Percentiles rank a stretch among this genome's conserved stretches.
phyloP scores from a whole-genome alignment of 257 asterid species.

The Nicotiana tabacum region DNA sequence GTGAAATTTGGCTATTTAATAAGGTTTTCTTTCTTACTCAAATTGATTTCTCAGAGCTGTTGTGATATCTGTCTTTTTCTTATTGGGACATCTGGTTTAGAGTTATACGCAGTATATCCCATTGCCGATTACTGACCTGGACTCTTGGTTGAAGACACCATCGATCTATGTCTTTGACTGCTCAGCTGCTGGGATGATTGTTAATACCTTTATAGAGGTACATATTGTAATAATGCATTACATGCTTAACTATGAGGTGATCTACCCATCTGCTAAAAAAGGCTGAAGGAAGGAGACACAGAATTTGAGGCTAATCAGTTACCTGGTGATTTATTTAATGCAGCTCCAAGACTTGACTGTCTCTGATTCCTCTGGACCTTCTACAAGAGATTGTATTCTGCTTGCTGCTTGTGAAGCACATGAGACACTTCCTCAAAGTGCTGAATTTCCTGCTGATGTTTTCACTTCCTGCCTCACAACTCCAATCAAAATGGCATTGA shows the following conservation, averaged over 20 bases:
- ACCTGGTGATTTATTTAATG: constrained; percentile 9
- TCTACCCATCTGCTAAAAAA: neutral
- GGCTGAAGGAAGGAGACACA: too few relatives aligned
- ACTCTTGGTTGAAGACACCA: constrained; percentile 95
- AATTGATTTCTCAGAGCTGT: constrained; percentile 7
- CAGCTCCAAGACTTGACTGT: constrained; percentile 75
- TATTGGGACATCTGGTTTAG: constrained; percentile 28
- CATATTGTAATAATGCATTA: neutral
- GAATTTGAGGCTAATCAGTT: too few relatives aligned
- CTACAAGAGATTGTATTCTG: constrained; percentile 64
- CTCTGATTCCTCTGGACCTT: constrained; percentile 48
- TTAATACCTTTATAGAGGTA: constrained; percentile 85
- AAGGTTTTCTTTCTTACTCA: constrained; percentile 44
- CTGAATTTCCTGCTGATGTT: constrained; percentile 92
- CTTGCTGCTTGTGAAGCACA: constrained; percentile 86
- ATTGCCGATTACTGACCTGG: constrained; percentile 73
- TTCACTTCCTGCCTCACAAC: constrained; percentile 97
- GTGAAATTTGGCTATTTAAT: constrained; percentile 92
- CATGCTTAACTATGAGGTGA: neutral
- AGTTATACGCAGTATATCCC: constrained; percentile 97
- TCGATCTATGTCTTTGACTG: constrained; percentile 97
- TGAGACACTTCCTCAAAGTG: constrained; percentile 94
- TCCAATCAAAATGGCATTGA: constrained; percentile 94
- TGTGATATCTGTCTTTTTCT: constrained; percentile 11
- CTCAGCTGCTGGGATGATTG: constrained; percentile 96